Base-by-base conservation (phyloP, 116 monocot genomes). In the Trichopus zeylanicus region DNA sequence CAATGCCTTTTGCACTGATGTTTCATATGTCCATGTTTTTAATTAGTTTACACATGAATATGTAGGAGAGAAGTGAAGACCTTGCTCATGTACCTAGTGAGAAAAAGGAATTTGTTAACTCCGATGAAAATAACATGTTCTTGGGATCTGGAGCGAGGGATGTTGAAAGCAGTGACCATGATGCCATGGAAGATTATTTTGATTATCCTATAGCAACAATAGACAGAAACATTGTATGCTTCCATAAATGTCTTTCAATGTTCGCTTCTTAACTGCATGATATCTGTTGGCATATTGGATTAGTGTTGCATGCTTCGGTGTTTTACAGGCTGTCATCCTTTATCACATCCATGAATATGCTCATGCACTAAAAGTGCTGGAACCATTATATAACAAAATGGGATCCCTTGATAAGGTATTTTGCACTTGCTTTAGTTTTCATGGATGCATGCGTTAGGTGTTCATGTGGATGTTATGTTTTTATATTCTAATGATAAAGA, bases 321-420 rank as follows among this genome's bases (percentile, higher is more conserved):
- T 29, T 8, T 35, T 73, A 30, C 75, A 95, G 95, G 95, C 95
- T 46, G 69, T 83, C 52, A 51, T 89, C 51, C 74, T 86, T 11
- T 86, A 78, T 60, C 81, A 81, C 56, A 56, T 95, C 7, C 86
- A 81, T 72, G 86, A 95, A 13, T 89, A 95, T 77, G 52, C 30
- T 37, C 32, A 38, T 54, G 83, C 83, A 52, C 60, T 79, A 42
- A 71, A 81, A 47, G 55, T 86, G 31, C 67, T 95, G 61, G 78
- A 81, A 35, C 75, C 80, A 48, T 59, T 95, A 48, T 89, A 81
- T 78, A 70, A 74, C 46, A 86, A 80, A 30, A 69, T 95, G 59
- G 81, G 83, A 47, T 78, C 83, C 12, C 72, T 95, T 48, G 95
- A 95, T 78, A 90, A 95, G 90, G 95, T 95, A 81, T 32, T 56